Conservation (phyloP, 345 rosid species). For the Theobroma cacao region DNA sequence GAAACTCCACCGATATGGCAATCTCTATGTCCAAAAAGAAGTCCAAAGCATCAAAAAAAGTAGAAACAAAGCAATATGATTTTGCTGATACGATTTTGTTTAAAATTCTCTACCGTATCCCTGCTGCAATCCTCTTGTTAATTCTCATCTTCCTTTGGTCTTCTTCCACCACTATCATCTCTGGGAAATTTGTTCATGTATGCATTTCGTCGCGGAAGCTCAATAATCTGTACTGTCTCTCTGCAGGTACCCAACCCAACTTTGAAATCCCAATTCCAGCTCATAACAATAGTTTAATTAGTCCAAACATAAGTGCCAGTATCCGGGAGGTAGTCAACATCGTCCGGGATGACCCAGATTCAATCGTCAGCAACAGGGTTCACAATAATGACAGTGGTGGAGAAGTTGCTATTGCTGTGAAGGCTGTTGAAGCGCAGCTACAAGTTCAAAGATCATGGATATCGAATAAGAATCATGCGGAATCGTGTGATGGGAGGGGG, state of each 20-base stretch:
- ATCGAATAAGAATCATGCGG: conserved; percentile 11
- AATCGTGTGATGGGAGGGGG: conserved; percentile 55
- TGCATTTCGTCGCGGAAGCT: conserved; percentile 82
- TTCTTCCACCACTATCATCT: conserved; percentile 67
- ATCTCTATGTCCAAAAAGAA: conserved; percentile 49
- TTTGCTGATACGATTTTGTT: conserved; percentile 26
- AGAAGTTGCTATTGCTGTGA: conserved; percentile 41
- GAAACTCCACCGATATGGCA: conserved; percentile 39
- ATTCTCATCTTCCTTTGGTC: conserved; percentile 62
- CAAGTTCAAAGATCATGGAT: conserved; percentile 65
- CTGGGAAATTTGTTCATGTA: conserved; percentile 59
- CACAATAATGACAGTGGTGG: conserved; percentile 8
- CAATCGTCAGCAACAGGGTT: not conserved
- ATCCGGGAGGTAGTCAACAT: conserved; percentile 19
- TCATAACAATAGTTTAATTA: conserved; percentile 8
- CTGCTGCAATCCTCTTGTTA: conserved; percentile 42
- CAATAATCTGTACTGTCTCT: conserved; percentile 71
- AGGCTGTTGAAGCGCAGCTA: conserved; percentile 40
- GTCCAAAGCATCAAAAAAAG: conserved; percentile 31
- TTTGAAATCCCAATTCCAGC: conserved; percentile 38
- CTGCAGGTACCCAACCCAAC: conserved; percentile 69
- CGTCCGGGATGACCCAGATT: conserved; percentile 8
- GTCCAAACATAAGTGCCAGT: conserved; percentile 4
- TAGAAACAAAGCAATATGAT: conserved; percentile 22
- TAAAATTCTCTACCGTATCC: conserved; percentile 44